Evolutionary conservation across 371 early-diverging fungal species (phyloP).

Genomic region (Mucor ambiguus): DNA sequence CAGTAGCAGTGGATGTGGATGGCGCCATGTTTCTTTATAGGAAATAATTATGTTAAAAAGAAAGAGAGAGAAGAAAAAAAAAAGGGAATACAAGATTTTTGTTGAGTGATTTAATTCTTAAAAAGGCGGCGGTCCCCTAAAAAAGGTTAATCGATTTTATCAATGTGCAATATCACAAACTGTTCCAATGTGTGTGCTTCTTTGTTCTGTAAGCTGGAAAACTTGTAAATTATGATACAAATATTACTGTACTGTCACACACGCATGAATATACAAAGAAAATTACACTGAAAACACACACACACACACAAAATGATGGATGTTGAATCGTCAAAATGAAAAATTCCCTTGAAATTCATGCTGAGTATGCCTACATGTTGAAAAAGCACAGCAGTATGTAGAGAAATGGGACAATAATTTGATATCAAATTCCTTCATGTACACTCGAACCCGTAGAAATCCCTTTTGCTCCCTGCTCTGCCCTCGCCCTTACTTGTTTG

Average conservation of each 20-base stretch:
- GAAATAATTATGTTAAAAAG: not conserved
- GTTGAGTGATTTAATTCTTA: not conserved
- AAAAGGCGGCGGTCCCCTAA: slow-evolving; percentile 4
- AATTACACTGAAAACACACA: not conserved
- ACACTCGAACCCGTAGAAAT: not conserved
- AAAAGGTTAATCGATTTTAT: not conserved
- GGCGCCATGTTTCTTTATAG: slow-evolving; percentile 21
- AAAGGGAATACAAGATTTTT: slow-evolving; percentile 1
- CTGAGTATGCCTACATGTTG: not conserved
- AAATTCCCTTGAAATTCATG: slow-evolving; percentile 3
- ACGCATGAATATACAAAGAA: not conserved
- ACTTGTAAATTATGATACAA: not conserved
- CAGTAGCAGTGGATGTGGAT: slow-evolving; percentile 31
- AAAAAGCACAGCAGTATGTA: not conserved
- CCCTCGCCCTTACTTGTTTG: not conserved
- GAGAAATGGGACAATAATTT: not conserved
- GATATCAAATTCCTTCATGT: not conserved
- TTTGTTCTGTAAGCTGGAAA: not conserved
- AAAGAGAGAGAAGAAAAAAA: not conserved
- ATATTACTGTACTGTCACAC: not conserved
- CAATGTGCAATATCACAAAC: not conserved
- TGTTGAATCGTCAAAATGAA: not conserved
- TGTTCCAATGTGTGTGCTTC: not conserved
- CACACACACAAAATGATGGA: not conserved
- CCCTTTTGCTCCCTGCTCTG: not conserved